Percentiles rank a stretch among this genome's conserved stretches.
Conservation (phyloP, 2,329 filamentous ascomycete species). For the Nemania sp. region DNA sequence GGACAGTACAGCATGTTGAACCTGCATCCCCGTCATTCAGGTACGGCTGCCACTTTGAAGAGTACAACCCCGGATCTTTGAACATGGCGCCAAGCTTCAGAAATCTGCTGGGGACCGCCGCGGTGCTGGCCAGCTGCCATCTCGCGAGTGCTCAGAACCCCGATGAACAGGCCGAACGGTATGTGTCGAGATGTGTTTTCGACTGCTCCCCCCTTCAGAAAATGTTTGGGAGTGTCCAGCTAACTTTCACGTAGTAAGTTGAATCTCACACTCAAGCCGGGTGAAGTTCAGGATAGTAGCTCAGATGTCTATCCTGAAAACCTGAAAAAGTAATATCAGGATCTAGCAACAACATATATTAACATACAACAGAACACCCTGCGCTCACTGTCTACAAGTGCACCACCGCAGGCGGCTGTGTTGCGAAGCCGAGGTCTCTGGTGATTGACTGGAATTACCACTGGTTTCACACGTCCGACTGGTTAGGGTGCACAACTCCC, state of each 20-base stretch:
- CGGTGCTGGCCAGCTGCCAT: constrained; percentile 21
- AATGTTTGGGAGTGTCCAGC: not conserved
- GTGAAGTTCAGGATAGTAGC: not conserved
- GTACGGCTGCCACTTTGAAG: not conserved
- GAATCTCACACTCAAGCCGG: not conserved
- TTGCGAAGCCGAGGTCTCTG: constrained; percentile 51
- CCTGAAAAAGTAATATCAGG: not conserved
- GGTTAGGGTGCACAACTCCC: constrained; percentile 31
- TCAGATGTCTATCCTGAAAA: not conserved
- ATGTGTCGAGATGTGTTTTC: constrained; percentile 1
- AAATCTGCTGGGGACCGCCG: constrained; percentile 17
- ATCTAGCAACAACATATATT: not conserved
- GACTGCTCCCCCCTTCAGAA: too few relatives aligned
- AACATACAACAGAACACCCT: constrained; percentile 44
- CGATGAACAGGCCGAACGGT: constrained; percentile 27
- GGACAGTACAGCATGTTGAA: not conserved
- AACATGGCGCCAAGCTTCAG: constrained; percentile 25
- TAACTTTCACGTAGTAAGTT: constrained; percentile 23
- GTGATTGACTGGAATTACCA: constrained; percentile 54
- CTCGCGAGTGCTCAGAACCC: constrained; percentile 26
- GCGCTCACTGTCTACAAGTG: constrained; percentile 56
- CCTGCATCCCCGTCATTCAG: constrained; percentile 3
- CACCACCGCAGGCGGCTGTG: constrained; percentile 53
- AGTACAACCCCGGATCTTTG: not conserved
- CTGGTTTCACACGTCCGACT: constrained; percentile 35